A percentile compares a stretch with the other conserved stretches of the same genome.
Evolutionary conservation across 495 filamentous ascomycete genomes (phyloP).

Genomic region (Bryoglossum gracile): DNA sequence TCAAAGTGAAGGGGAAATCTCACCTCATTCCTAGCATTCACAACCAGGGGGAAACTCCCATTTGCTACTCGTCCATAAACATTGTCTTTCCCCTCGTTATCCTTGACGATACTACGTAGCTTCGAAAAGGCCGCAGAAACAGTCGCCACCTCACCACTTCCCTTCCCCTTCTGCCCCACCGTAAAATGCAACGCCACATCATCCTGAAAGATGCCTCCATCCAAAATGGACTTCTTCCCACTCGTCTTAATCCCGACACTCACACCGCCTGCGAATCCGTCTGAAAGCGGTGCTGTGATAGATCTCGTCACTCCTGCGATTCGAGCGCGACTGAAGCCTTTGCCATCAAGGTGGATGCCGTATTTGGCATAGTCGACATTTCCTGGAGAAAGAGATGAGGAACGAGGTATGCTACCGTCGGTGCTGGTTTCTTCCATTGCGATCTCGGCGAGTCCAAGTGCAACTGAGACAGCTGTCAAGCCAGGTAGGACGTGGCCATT

Average conservation of each 20-base stretch:
- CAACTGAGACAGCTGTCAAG: slow-evolving; percentile 45
- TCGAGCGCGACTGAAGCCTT: slow-evolving; percentile 34
- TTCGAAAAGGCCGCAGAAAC: slow-evolving; percentile 26
- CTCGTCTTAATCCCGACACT: slow-evolving; percentile 38
- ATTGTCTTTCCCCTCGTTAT: slow-evolving; percentile 26
- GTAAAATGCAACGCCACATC: slow-evolving; percentile 40
- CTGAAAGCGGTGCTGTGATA: slow-evolving; percentile 34
- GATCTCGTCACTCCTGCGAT: slow-evolving; percentile 45
- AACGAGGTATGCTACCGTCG: slow-evolving; percentile 29
- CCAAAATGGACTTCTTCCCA: slow-evolving; percentile 32
- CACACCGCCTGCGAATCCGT: slow-evolving; percentile 39
- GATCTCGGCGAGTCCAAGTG: slow-evolving; percentile 51
- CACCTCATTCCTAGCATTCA: slow-evolving; percentile 30
- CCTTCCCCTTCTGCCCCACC: slow-evolving; percentile 28
- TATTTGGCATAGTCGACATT: slow-evolving; percentile 39
- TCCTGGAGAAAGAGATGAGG: slow-evolving; percentile 22
- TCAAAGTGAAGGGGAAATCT: background rate
- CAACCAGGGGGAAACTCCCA: slow-evolving; percentile 28
- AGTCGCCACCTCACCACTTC: slow-evolving; percentile 22
- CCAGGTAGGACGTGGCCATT: slow-evolving; percentile 51
- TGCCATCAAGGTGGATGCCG: slow-evolving; percentile 41
- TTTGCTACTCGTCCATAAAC: slow-evolving; percentile 27
- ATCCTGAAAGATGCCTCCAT: slow-evolving; percentile 34
- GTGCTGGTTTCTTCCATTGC: slow-evolving; percentile 40
- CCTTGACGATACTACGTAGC: slow-evolving; percentile 25